Evolutionary conservation across 1,284 basidiomycete genomes (phyloP).

Genomic region (Apiotrichum sp.): DNA sequence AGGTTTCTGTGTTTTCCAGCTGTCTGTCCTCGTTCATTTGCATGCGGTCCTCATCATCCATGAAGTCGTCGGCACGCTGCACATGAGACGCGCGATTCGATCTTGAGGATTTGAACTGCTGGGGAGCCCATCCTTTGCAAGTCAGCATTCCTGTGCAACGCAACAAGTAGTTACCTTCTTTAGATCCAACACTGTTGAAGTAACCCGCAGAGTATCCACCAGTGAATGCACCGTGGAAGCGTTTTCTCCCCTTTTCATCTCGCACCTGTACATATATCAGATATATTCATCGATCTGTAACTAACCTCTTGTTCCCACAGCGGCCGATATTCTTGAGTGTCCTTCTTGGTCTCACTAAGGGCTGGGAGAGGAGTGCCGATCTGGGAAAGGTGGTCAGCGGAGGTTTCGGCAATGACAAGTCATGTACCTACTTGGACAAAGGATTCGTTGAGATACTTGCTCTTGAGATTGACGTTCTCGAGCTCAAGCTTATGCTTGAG

Average conservation of each 20-base stretch:
- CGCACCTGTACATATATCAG: conserved; percentile 56
- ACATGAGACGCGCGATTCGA: conserved; percentile 59
- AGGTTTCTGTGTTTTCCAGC: conserved; percentile 54
- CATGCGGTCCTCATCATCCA: conserved; percentile 97
- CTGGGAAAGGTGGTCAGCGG: conserved; percentile 46
- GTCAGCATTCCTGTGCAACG: conserved; percentile 4
- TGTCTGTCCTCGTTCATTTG: conserved; percentile 66
- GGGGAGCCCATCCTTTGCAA: conserved; percentile 78
- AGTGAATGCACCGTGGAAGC: conserved; percentile 95
- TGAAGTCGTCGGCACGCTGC: conserved; percentile 78
- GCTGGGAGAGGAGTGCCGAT: conserved; percentile 88
- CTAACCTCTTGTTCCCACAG: conserved; percentile 93
- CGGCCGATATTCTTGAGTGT: conserved; percentile 88
- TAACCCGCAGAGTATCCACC: conserved; percentile 97
- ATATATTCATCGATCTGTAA: not conserved
- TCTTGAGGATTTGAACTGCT: conserved; percentile 82
- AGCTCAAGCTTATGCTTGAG: conserved; percentile 64
- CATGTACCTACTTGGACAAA: conserved; percentile 69
- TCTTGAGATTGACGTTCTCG: conserved; percentile 65
- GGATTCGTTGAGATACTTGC: conserved; percentile 73
- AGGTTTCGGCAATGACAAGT: not conserved
- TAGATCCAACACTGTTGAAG: conserved; percentile 91
- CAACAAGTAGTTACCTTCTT: conserved; percentile 62
- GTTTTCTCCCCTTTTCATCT: conserved; percentile 86
- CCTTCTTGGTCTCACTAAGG: conserved; percentile 72